Base-by-base conservation (phyloP, 768 basidiomycete species). In the Pleurotus tuber-regium region DNA sequence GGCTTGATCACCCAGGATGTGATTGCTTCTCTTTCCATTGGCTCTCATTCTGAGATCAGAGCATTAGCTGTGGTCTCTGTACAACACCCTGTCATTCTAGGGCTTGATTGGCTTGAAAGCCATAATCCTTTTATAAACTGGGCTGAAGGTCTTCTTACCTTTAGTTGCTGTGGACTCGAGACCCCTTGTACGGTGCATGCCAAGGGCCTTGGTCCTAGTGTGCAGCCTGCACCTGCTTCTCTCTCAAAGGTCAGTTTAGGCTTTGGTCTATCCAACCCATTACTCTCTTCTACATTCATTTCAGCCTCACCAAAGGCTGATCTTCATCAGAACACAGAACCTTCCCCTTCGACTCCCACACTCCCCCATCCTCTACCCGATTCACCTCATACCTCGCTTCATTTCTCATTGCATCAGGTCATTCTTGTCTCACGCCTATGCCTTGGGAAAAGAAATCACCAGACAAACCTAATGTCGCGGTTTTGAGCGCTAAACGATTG, bases 1-100 rank as follows among this genome's bases (percentile, higher is more conserved):
- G 75, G 75, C 3, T 57, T 71, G 10, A 62, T 75, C 38, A 72
- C 70, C 40, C 67, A 72, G 26, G 66, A 72, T 48, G 57, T 73
- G 26, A 52, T 73, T 4, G 52, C 66, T 12, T 33, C 58, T 2
- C 40, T 76, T 4, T 43, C 47, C 1, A 54, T 70, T 40, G 44
- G 57, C 52, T 28, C 59, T 35, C 72, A 74, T 40, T 46, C 53
- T 2, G 71, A 74, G 57, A 51, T 31, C 16, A 47, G 67, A 35
- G 26, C 57, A 16, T 58, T 74, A 1, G 60, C 46, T 40, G 59
- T 73, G 11, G 63, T 73, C 21, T 58, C 68, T 9, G 61, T 70
- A 28, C 46, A 57, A 2, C 70, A 66, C 43, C 69, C 72, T 36
- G 41, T 73, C 12, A 65, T 71, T 50, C 58, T 72, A 29, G 70